Conservation (phyloP, 495 filamentous ascomycete genomes). For the Xanthoparmelia taractica region DNA sequence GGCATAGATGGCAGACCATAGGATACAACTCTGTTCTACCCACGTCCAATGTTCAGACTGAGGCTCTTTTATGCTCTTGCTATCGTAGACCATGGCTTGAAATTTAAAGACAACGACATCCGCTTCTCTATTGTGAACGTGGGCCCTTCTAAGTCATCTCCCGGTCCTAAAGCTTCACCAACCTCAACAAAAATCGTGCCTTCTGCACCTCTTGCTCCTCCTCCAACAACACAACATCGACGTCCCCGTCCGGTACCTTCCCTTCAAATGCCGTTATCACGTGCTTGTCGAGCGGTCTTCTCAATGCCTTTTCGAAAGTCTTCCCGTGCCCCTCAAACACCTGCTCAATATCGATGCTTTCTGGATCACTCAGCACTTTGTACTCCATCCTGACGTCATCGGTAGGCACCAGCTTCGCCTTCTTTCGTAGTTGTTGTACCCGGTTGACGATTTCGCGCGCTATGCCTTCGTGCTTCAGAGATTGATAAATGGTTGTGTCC, state of each 20-base stretch:
- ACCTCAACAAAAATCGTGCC: constrained; percentile 73
- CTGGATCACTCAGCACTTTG: constrained; percentile 63
- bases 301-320: constrained; percentile 69
- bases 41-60: neutral
- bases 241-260: constrained; percentile 47
- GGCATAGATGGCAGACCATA: neutral
- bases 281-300: constrained; percentile 72
- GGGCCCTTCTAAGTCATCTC: neutral
- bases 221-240: constrained; percentile 61
- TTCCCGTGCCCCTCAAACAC: constrained; percentile 63
- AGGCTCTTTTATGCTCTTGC: neutral
- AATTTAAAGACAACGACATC: neutral
- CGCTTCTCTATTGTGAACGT: neutral
- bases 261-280: constrained; percentile 56
- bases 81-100: neutral
- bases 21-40: neutral
- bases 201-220: constrained; percentile 88
- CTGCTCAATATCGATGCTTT: constrained; percentile 62
- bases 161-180: constrained; percentile 60
- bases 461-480: constrained; percentile 66
- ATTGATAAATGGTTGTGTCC: constrained; percentile 65
- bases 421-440: constrained; percentile 73
- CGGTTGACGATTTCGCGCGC: constrained; percentile 79
- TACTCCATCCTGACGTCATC: constrained; percentile 87
- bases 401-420: constrained; percentile 69